Percentiles rank a stretch among this genome's conserved stretches.
Conservation (phyloP, 768 basidiomycete genomes). For the Agrocybe chaxingu region DNA sequence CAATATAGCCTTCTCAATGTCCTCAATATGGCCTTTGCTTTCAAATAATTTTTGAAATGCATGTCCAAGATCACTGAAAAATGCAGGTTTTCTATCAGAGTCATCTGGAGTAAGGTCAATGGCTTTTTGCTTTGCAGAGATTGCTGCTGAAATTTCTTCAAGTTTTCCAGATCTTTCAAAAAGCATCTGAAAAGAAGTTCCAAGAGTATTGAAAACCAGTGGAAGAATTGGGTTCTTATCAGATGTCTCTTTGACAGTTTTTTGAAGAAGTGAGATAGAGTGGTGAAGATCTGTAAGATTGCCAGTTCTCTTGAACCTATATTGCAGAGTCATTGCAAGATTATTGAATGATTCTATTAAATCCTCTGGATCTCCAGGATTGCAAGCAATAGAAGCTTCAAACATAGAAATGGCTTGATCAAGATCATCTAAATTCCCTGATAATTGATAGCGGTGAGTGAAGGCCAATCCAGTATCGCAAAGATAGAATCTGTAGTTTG, state of each 20-base stretch:
- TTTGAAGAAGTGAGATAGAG: not conserved
- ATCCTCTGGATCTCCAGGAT: no score
- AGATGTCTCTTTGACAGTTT: not conserved
- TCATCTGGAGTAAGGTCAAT: constrained; percentile 8
- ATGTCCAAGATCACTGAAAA: constrained; percentile 6
- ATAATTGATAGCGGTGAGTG: no score
- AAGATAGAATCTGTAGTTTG: no score
- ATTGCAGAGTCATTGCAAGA: no score
- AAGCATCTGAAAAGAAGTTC: constrained; percentile 11
- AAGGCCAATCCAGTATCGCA: no score
- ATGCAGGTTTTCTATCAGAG: constrained; percentile 2
- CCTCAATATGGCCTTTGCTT: constrained; percentile 6
- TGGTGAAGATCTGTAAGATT: no score
- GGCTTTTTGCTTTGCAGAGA: constrained; percentile 1
- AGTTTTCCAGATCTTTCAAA: constrained; percentile 17
- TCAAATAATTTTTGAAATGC: not conserved
- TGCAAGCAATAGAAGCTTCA: no score
- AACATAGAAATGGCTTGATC: no score
- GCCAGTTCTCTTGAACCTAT: no score
- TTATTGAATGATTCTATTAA: no score
- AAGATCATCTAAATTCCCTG: no score
- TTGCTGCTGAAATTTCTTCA: constrained; percentile 14
- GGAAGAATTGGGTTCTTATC: not conserved
- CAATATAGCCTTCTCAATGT: constrained; percentile 9
- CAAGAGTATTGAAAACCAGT: constrained; percentile 16